Conservation (phyloP, 2,329 filamentous ascomycete species). For the Trichophyton rubrum region DNA sequence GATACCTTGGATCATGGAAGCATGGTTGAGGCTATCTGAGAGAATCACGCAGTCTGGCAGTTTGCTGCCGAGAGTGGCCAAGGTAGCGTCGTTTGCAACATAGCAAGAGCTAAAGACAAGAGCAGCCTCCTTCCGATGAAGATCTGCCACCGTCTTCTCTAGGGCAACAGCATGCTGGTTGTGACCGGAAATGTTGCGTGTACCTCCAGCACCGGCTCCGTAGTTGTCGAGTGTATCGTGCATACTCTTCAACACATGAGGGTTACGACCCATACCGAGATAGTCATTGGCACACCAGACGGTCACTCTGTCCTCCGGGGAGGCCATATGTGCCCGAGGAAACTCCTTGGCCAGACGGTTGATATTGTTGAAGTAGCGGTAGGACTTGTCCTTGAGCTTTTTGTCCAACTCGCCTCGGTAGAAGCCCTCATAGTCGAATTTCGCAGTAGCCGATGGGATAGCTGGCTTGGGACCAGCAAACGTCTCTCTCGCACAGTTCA, state of each 20-base stretch:
- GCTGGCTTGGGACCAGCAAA: slow-evolving; percentile 28
- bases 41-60: slow-evolving; percentile 92
- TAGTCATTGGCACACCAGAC: slow-evolving; percentile 99
- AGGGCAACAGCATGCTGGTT: slow-evolving; percentile 85
- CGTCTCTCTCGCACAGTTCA: slow-evolving; percentile 5
- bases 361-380: slow-evolving; percentile 99
- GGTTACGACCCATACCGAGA: slow-evolving; percentile 91
- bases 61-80: slow-evolving; percentile 93
- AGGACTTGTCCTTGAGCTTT: slow-evolving; percentile 99
- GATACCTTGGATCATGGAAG: slow-evolving; percentile 98
- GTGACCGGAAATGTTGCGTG: slow-evolving; percentile 94
- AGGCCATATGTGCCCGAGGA: slow-evolving; percentile 81
- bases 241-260: slow-evolving; percentile 76
- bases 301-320: slow-evolving; percentile 71
- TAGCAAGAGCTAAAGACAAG: slow-evolving; percentile 97
- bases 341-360: slow-evolving; percentile 95
- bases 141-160: slow-evolving; percentile 67
- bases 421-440: slow-evolving; percentile 85
- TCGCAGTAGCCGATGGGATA: slow-evolving; percentile 36
- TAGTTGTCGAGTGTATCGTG: slow-evolving; percentile 91
- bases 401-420: slow-evolving; percentile 84
- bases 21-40: slow-evolving; percentile 95
- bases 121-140: slow-evolving; percentile 84
- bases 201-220: slow-evolving; percentile 87
- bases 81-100: slow-evolving; percentile 92